A percentile compares a stretch with the other conserved stretches of the same genome.
Evolutionary conservation across 768 basidiomycete genomes (phyloP).

Genomic region (Amanita inopinata): DNA sequence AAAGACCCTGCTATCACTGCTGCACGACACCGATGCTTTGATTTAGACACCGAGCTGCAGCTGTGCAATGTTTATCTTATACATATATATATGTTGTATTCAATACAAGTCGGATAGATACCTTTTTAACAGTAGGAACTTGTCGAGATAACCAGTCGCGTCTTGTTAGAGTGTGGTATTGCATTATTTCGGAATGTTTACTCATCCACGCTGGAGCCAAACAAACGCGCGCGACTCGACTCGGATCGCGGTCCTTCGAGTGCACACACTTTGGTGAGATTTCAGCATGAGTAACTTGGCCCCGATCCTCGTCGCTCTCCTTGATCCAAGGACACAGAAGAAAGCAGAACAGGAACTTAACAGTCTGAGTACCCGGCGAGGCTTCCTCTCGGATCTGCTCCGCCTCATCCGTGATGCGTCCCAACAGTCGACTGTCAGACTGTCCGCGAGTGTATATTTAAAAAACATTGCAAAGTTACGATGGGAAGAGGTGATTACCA

Average conservation of each 20-base stretch:
- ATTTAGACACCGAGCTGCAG: neutral
- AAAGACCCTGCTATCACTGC: constrained; percentile 13
- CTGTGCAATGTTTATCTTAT: neutral
- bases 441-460: constrained; percentile 83
- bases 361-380: constrained; percentile 56
- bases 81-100: neutral
- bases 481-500: constrained; percentile 73
- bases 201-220: constrained; percentile 2
- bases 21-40: neutral
- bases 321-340: constrained; percentile 61
- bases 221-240: constrained; percentile 6
- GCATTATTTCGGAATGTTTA: neutral
- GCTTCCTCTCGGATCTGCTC: constrained; percentile 75
- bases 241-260: neutral
- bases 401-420: constrained; percentile 63
- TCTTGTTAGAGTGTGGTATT: neutral
- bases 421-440: constrained; percentile 60
- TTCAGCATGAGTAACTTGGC: constrained; percentile 55
- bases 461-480: constrained; percentile 83
- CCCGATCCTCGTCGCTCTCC: constrained; percentile 60
- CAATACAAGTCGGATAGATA: constrained; percentile 3
- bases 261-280: neutral
- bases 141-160: no score
- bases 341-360: constrained; percentile 74
- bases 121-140: no score